Evolutionary conservation across 163 green algal genomes (phyloP), one percentile per base, ranked within the genome.

Genomic region (Volvox carteri): DNA sequence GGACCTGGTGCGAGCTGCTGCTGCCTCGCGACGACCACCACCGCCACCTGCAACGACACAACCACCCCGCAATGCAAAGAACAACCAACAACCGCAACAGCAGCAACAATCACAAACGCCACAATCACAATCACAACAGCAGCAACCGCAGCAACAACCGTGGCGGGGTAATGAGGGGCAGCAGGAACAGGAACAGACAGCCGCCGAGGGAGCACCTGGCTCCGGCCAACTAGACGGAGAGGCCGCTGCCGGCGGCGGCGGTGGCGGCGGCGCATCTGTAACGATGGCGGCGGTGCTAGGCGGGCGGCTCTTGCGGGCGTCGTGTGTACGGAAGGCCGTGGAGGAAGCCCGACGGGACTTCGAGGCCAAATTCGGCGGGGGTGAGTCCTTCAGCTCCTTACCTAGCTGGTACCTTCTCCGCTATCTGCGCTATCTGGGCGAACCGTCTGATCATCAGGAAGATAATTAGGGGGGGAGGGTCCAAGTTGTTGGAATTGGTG

Each of bases 241-340:
- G 9, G 23, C 54, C 9, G 54, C 23, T 30, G 54, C 77, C 25
- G 35, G n/a, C 6, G 79, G 30, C n/a, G 30, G n/a, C 60, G 44
- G 42, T 23, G 60, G 23, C 39, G 58, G 37, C 9, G 56, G 28
- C 19, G 8, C 9, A 19, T 65, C 62, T 7, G 65, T 6, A 0
- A 42, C 42, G 21, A 5, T 80, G 33, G 65, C 3, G 33, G n/a
- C 46, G 2, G 67, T 87, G 81, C 65, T 87, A 30, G 65, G 65
- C 30, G 14, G 42, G 37, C 86, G 90, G 42, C 83, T 93, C 83
- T 37, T 93, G 56, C 76, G 86, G 44, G 86, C 90, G 6, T 65
- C 84, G 0, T 93, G 90, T 74, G 90, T 93, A 37, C 67, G 78
- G 14, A 92, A 93, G 50, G 50, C 87, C 33, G 48, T 93, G 77